Base-by-base conservation (phyloP, 805 yeast species). In the Peterozyma xylosa region DNA sequence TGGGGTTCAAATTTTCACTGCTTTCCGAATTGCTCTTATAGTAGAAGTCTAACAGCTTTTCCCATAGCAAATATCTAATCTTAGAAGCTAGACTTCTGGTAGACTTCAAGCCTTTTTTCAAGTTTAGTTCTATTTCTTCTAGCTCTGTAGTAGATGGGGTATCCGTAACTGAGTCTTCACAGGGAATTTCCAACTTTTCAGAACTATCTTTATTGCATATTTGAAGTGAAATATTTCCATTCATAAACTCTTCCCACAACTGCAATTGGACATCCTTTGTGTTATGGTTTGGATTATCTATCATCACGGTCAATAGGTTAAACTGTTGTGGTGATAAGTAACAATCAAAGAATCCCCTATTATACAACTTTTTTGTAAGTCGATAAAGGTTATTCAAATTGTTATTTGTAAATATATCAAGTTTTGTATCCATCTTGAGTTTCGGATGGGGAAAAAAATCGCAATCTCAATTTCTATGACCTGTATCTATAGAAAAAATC, bases 1-100 rank as follows among this genome's bases (percentile, higher is more conserved):
- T 21, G 27, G 27, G 27, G 27, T 21, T 4, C 13, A 13, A 13
- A 5, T 10, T 10, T 11, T 32, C 15, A 32, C 34, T 32, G 39
- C 53, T 51, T 21, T 47, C 54, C 2, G 49, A 52, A 5, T 35
- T 38, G 11, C 39, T 46, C 11, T 39, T 44, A 18, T 14, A 40
- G 52, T 52, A 30, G 62, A 56, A 64, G 53, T 78, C 82, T 9
- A 79, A 69, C 16, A 83, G 89, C 55, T 76, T 79, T 53, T 84
- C 90, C 78, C 86, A 85, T 18, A 85, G 63, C 11, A 83, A 70
- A 51, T 82, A 83, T 49, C 91, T 66, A 17, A 83, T 62, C 48
- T 77, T 83, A 39, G 83, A 64, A 5, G 88, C 82, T 36, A 84
- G 49, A 59, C 79, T 64, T 57, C 82, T 68, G 1, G 76, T 64